Evolutionary conservation across 192 early-diverging fungal species (phyloP).

Genomic region (Gigaspora rosea): DNA sequence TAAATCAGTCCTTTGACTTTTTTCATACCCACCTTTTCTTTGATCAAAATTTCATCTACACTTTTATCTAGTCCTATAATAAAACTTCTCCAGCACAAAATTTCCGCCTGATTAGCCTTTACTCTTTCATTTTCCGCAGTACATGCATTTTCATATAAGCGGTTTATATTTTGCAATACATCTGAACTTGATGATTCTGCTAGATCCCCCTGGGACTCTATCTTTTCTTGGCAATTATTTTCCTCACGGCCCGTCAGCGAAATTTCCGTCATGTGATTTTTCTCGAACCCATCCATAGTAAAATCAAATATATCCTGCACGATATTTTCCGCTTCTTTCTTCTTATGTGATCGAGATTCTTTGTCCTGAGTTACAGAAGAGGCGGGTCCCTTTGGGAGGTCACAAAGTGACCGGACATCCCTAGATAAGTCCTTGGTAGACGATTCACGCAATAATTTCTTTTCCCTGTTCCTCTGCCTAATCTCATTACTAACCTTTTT

Average conservation of each 20-base stretch:
- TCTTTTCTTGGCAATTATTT: constrained; percentile 8
- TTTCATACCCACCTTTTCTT: background rate
- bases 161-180: background rate
- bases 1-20: constrained; percentile 17
- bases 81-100: constrained; percentile 5
- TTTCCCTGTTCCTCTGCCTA: background rate
- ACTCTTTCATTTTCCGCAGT: constrained; percentile 12
- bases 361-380: background rate
- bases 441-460: background rate
- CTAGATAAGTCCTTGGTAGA: too few relatives aligned
- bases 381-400: too few relatives aligned
- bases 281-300: background rate
- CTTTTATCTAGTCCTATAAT: constrained; percentile 10
- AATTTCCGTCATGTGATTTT: constrained; percentile 5
- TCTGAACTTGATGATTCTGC: background rate
- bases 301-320: constrained; percentile 18
- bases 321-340: constrained; percentile 4
- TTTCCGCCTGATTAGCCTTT: constrained; percentile 17
- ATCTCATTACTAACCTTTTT: background rate
- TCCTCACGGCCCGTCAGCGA: background rate
- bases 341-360: background rate
- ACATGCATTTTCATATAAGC: constrained; percentile 19
- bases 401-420: too few relatives aligned
- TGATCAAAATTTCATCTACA: constrained; percentile 17
- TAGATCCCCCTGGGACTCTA: too few relatives aligned